phyloP scores from a whole-genome alignment of 208 protist genomes.

The Leishmania tarentolae region DNA sequence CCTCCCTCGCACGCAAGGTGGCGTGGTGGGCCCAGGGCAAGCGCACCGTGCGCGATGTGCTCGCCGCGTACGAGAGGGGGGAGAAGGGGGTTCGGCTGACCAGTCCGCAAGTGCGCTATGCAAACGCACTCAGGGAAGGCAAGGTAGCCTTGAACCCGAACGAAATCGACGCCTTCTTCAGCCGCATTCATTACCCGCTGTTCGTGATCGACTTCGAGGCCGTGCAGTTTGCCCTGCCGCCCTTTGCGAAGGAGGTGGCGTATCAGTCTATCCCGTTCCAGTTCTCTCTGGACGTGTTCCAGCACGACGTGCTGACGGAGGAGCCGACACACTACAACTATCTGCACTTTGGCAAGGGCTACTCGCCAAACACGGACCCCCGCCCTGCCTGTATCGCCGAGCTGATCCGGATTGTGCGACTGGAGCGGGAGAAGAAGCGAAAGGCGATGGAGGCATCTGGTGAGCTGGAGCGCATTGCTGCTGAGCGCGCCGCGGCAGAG shows the following conservation, averaged over 20 bases:
- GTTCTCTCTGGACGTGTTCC: constrained; percentile 91
- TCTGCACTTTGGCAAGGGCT: constrained; percentile 87
- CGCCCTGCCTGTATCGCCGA: constrained; percentile 65
- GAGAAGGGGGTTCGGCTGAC: constrained; percentile 62
- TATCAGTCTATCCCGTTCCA: constrained; percentile 90
- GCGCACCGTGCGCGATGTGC: constrained; percentile 72
- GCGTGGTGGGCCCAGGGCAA: constrained; percentile 81
- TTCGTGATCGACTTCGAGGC: constrained; percentile 93
- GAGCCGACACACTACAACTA: constrained; percentile 90
- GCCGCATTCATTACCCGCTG: constrained; percentile 71
- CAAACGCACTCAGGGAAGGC: constrained; percentile 63
- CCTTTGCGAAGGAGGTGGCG: constrained; percentile 75
- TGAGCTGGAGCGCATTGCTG: constrained; percentile 43
- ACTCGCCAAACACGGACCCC: constrained; percentile 84
- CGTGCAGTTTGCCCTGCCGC: constrained; percentile 85
- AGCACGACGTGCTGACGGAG: constrained; percentile 85
- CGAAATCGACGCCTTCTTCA: constrained; percentile 84
- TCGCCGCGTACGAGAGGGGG: constrained; percentile 59
- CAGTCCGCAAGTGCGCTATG: constrained; percentile 82
- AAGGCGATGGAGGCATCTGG: constrained; percentile 58
- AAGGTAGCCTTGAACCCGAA: constrained; percentile 68
- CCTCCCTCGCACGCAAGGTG: constrained; percentile 67
- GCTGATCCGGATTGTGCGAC: constrained; percentile 76
- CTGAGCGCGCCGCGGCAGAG: constrained; percentile 24
- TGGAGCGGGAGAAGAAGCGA: constrained; percentile 78